A percentile compares a stretch with the other conserved stretches of the same genome.
Evolutionary conservation across 1,284 basidiomycete species (phyloP).

Genomic region (Irpex rosettiformis): DNA sequence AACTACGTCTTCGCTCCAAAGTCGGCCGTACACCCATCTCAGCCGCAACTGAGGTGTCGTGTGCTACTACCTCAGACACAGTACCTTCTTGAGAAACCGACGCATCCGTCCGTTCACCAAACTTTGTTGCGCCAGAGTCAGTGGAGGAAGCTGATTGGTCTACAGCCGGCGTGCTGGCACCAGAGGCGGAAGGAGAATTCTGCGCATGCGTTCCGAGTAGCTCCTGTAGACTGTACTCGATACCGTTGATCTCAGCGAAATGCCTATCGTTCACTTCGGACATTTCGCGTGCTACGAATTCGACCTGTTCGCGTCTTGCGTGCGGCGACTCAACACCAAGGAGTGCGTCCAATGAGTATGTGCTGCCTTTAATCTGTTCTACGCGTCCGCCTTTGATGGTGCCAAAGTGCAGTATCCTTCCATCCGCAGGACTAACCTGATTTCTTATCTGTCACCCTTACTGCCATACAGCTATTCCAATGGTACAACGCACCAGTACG

Average conservation of each 20-base stretch:
- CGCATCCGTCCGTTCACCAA: constrained; percentile 60
- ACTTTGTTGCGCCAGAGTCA: constrained; percentile 37
- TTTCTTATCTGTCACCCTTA: not conserved
- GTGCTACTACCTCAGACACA: constrained; percentile 51
- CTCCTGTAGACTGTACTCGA: constrained; percentile 89
- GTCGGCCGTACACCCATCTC: constrained; percentile 59
- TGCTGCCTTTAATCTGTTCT: constrained; percentile 97
- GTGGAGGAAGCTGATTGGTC: constrained; percentile 16
- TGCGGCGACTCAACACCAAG: constrained; percentile 65
- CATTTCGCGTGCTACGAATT: constrained; percentile 45
- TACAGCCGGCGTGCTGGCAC: constrained; percentile 23
- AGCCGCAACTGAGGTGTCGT: constrained; percentile 65
- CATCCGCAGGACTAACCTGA: constrained; percentile 92
- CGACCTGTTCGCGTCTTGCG: constrained; percentile 36
- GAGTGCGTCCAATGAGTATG: constrained; percentile 92
- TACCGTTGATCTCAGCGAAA: constrained; percentile 97
- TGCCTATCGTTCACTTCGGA: constrained; percentile 75
- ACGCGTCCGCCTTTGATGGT: constrained; percentile 80
- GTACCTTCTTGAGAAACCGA: constrained; percentile 56
- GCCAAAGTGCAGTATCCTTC: constrained; percentile 90
- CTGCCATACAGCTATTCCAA: not conserved
- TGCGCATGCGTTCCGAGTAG: constrained; percentile 58
- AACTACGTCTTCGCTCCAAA: constrained; percentile 40
- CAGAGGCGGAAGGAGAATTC: constrained; percentile 29
- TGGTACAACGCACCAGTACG: constrained; percentile 55